These are phyloP conservation scores for Nakaseomyces kungkrabaensis DNA, from an alignment of 1,139 yeast genomes.

Conservation along the genomic window DNA sequence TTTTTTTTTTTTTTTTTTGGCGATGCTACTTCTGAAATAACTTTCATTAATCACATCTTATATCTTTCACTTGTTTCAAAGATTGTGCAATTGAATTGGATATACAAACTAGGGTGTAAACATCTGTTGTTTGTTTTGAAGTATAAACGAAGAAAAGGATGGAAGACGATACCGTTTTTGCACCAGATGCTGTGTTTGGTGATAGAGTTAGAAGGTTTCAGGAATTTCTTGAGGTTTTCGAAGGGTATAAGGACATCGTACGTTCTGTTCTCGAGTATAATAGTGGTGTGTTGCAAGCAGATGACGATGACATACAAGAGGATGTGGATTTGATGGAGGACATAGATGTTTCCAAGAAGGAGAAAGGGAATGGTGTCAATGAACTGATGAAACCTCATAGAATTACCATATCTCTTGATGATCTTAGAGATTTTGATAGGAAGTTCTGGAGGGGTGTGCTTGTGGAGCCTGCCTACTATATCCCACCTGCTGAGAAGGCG, in stretches of 20 bases:
- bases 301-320: conserved; percentile 2
- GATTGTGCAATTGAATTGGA: too few relatives aligned
- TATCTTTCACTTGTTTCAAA: too few relatives aligned
- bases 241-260: conserved; percentile 61
- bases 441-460: conserved; percentile 73
- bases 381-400: conserved; percentile 41
- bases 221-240: conserved; percentile 65
- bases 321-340: conserved; percentile 6
- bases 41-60: too few relatives aligned
- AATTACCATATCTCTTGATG: conserved; percentile 71
- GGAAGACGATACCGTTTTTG: conserved; percentile 7
- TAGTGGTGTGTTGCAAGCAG: not conserved
- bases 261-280: conserved; percentile 35
- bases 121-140: not conserved
- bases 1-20: too few relatives aligned
- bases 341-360: conserved; percentile 5
- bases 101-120: too few relatives aligned
- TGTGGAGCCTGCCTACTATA: conserved; percentile 67
- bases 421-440: conserved; percentile 73
- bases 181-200: conserved; percentile 42
- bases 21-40: too few relatives aligned
- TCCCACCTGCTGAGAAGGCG: conserved; percentile 88
- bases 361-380: conserved; percentile 3
- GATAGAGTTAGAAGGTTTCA: conserved; percentile 85
- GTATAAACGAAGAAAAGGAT: not conserved